phyloP scores from a whole-genome alignment of 441 rosid species.

The Pelargonium cotyledonis region DNA sequence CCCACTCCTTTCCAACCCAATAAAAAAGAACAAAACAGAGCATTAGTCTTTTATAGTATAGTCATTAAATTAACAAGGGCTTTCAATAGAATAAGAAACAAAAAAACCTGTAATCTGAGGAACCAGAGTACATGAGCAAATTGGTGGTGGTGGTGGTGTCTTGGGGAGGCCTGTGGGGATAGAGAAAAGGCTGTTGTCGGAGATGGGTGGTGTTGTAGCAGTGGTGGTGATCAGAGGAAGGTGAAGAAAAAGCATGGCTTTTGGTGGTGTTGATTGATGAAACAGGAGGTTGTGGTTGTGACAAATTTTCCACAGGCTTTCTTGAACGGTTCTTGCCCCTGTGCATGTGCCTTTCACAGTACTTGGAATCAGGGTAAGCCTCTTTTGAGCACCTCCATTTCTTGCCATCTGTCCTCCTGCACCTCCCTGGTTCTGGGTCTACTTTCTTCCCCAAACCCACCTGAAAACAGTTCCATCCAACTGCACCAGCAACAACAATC shows the following conservation, averaged over 20 bases:
- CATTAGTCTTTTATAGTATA: background rate
- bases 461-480: slow-evolving; percentile 84
- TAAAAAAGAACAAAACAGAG: slow-evolving; percentile 3
- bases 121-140: slow-evolving; percentile 39
- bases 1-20: slow-evolving; percentile 31
- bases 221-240: background rate
- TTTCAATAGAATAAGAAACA: background rate
- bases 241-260: background rate
- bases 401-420: slow-evolving; percentile 98
- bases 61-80: background rate
- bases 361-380: slow-evolving; percentile 91
- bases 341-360: slow-evolving; percentile 98
- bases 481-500: too few relatives aligned
- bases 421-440: slow-evolving; percentile 93
- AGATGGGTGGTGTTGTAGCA: slow-evolving; percentile 14
- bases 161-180: slow-evolving; percentile 29
- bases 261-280: slow-evolving; percentile 9
- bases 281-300: slow-evolving; percentile 13
- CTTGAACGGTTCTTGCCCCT: slow-evolving; percentile 99
- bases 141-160: slow-evolving; percentile 27
- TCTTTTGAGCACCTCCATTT: slow-evolving; percentile 99
- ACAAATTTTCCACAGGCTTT: slow-evolving; percentile 86
- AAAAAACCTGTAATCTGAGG: slow-evolving; percentile 48
- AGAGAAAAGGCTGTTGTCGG: slow-evolving; percentile 31
- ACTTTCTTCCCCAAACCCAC: slow-evolving; percentile 76